Percentiles rank a stretch among this genome's conserved stretches.
Evolutionary conservation across 2,329 filamentous ascomycete species (phyloP).

Genomic region (Phialocephala sp.): DNA sequence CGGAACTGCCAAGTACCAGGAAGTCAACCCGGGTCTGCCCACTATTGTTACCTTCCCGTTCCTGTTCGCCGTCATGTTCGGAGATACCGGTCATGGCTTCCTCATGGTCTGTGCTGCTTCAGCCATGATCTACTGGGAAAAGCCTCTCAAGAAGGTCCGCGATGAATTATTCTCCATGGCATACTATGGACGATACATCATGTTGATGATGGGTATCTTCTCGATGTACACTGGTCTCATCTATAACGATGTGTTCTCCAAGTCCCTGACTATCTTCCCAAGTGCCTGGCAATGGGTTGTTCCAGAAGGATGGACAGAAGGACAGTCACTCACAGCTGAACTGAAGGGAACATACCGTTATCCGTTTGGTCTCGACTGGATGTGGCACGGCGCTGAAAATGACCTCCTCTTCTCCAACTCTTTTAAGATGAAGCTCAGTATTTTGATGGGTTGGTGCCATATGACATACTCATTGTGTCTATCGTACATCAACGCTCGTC

Average conservation of each 20-base stretch:
- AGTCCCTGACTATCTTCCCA: conserved; percentile 84
- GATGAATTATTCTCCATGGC: conserved; percentile 98
- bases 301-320: conserved; percentile 69
- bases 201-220: conserved; percentile 96
- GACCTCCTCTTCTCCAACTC: conserved; percentile 95
- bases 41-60: conserved; percentile 99
- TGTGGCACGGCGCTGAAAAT: conserved; percentile 96
- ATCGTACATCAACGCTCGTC: conserved; percentile 88
- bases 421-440: conserved; percentile 99
- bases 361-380: conserved; percentile 94
- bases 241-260: conserved; percentile 98
- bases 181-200: conserved; percentile 98
- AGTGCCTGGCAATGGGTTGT: conserved; percentile 81
- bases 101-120: conserved; percentile 85
- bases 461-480: conserved; percentile 99
- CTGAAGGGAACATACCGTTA: conserved; percentile 81
- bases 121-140: conserved; percentile 98
- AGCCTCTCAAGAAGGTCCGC: conserved; percentile 85
- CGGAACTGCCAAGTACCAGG: conserved; percentile 94
- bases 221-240: conserved; percentile 96
- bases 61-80: conserved; percentile 99
- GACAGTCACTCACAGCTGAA: conserved; percentile 67
- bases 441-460: conserved; percentile 94
- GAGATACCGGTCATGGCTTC: conserved; percentile 91
- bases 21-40: conserved; percentile 94